phyloP scores from a whole-genome alignment of 2,329 filamentous ascomycete species.

The Talaromyces sp. region DNA sequence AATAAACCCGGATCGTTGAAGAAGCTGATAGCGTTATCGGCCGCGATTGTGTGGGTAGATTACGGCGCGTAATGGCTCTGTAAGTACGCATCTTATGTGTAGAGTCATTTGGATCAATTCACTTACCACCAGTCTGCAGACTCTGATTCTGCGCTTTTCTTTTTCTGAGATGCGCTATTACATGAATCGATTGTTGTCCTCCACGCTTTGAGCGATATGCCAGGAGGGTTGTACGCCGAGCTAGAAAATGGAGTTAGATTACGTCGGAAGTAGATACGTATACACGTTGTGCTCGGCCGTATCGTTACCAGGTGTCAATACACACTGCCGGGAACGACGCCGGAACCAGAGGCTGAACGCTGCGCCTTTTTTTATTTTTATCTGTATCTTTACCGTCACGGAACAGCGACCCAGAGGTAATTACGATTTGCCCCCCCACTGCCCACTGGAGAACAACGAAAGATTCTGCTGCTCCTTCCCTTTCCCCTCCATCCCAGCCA shows the following conservation, averaged over 20 bases:
- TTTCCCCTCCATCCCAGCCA: conserved; percentile 10
- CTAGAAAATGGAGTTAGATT: background rate
- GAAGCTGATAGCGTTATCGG: conserved; percentile 12
- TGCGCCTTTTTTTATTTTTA: conserved; percentile 9
- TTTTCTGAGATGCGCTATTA: background rate
- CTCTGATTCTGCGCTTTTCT: background rate
- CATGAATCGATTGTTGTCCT: background rate
- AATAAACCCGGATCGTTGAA: conserved; percentile 5
- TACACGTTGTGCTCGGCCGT: background rate
- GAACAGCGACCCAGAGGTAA: background rate
- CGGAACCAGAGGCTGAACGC: conserved; percentile 1
- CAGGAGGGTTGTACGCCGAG: background rate
- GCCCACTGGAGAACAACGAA: background rate
- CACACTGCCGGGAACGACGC: conserved; percentile 1
- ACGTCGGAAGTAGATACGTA: background rate
- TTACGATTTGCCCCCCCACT: background rate
- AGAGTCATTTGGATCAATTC: background rate
- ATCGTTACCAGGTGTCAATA: conserved; percentile 2
- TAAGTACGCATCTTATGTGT: background rate
- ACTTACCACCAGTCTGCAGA: background rate
- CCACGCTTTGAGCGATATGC: background rate
- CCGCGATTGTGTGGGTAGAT: conserved; percentile 5
- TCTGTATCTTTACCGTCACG: background rate
- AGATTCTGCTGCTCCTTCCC: conserved; percentile 3
- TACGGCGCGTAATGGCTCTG: background rate